Base-by-base conservation (phyloP, 1,139 yeast species). In the Blastobotrys buckinghamii region DNA sequence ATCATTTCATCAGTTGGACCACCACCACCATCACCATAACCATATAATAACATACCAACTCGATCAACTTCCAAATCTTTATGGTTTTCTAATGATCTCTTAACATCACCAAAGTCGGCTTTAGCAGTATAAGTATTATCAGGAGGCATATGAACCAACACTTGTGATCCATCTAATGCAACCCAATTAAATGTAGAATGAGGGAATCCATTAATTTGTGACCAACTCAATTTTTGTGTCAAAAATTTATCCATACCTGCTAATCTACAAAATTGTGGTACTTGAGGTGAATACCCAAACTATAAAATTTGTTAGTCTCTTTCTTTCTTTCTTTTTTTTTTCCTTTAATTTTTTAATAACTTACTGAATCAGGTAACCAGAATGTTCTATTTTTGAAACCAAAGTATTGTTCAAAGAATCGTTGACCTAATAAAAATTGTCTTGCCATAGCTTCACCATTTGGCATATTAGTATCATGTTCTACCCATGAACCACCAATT, bases 1-100 rank as follows among this genome's bases (percentile, higher is more conserved):
- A 92, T 63, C 96, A 89, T 90, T 61, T 85, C 96, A 40, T 85
- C 85, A 4, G 88, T 83, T 36, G 97, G 97, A 6, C 98, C 98
- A 56, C 97, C 97, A 54, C 98, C 98, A 58, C 98, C 98, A 63
- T 92, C 98, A 62, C 98, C 98, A 59, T 84, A 81, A 37, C 98
- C 98, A 60, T 79, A 92, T 48, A 89, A 73, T 62, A 92, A 71
- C 62, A 92, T 72, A 0, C 95, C 94, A 33, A 55, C 54, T 48
- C 87, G 92, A 46, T 84, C 90, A 57, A 81, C 79, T 50, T 89
- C 81, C 55, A 85, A 71, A 59, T 90, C 87, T 69, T 89, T 85
- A 69, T 92, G 95, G 60, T 88, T 92, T 36, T 72, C 71, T 51
- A 82, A 77, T 1, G 95, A 83, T 59, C 96, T 76, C 50, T 79